phyloP scores from a whole-genome alignment of 108 stramenopile species.

The Mayamaea pseudoterrestris region DNA sequence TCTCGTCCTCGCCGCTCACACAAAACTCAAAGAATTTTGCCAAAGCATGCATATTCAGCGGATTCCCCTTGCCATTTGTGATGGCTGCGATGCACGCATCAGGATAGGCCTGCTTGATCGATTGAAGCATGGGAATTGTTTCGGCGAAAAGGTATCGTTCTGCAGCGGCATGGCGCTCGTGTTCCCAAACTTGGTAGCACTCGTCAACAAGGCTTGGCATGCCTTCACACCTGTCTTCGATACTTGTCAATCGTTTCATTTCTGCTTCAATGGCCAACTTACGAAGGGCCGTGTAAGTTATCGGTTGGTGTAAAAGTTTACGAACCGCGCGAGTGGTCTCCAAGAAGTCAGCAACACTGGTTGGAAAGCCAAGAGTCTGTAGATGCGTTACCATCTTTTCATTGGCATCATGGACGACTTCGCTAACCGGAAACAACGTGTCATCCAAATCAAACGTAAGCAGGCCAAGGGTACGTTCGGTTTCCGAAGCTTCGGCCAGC shows the following conservation, averaged over 20 bases:
- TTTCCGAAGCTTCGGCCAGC: background rate
- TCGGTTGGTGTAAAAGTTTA: constrained; percentile 12
- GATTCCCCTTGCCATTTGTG: constrained; percentile 62
- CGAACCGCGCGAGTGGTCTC: constrained; percentile 33
- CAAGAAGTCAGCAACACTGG: constrained; percentile 18
- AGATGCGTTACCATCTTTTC: constrained; percentile 30
- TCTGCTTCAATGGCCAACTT: constrained; percentile 27
- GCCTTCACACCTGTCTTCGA: background rate
- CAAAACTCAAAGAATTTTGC: constrained; percentile 50
- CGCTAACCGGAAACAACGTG: constrained; percentile 65
- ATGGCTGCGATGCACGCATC: constrained; percentile 42
- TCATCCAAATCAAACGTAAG: constrained; percentile 85
- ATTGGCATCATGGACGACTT: constrained; percentile 67
- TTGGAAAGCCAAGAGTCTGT: background rate
- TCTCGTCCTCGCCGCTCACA: constrained; percentile 57
- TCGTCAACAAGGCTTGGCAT: constrained; percentile 19
- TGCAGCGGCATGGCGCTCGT: constrained; percentile 44
- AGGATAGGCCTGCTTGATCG: constrained; percentile 18
- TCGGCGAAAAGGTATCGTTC: constrained; percentile 37
- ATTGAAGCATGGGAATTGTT: constrained; percentile 17
- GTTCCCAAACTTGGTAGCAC: constrained; percentile 41
- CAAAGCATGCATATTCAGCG: constrained; percentile 36
- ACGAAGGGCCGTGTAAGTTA: constrained; percentile 47
- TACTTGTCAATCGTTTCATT: background rate
- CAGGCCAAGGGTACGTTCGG: constrained; percentile 29